A percentile compares a stretch with the other conserved stretches of the same genome.
These are phyloP conservation scores for Suhomyces tanzawaensis DNA, from an alignment of 805 yeast genomes.

Conservation along the genomic window DNA sequence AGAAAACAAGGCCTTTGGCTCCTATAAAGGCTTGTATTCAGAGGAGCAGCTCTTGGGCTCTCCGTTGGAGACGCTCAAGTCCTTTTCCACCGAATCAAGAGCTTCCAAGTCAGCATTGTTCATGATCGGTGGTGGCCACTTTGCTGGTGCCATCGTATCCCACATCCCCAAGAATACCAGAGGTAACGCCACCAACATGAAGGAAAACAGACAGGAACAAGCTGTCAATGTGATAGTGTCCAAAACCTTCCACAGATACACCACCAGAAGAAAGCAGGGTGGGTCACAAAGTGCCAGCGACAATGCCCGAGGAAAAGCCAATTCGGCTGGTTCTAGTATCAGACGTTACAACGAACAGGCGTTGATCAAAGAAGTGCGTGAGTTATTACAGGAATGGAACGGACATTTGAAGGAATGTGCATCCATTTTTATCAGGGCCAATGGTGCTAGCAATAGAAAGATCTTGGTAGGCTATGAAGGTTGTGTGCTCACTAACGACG, in stretches of 20 bases:
- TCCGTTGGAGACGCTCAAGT: slow-evolving; percentile 51
- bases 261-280: slow-evolving; percentile 96
- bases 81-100: slow-evolving; percentile 27
- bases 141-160: slow-evolving; percentile 90
- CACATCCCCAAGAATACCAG: slow-evolving; percentile 58
- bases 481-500: slow-evolving; percentile 49
- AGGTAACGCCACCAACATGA: slow-evolving; percentile 52
- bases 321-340: slow-evolving; percentile 86
- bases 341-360: slow-evolving; percentile 90
- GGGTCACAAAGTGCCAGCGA: slow-evolving; percentile 94
- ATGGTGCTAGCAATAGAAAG: slow-evolving; percentile 65
- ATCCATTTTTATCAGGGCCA: slow-evolving; percentile 75
- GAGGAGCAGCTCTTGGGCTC: slow-evolving; percentile 32
- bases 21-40: slow-evolving; percentile 63
- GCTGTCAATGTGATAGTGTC: slow-evolving; percentile 66
- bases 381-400: slow-evolving; percentile 65
- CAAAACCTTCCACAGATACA: slow-evolving; percentile 90
- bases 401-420: slow-evolving; percentile 57
- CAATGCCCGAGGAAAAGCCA: slow-evolving; percentile 90
- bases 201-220: slow-evolving; percentile 53
- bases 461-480: slow-evolving; percentile 67
- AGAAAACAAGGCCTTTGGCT: slow-evolving; percentile 52
- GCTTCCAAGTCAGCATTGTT: slow-evolving; percentile 66
- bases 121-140: slow-evolving; percentile 98
- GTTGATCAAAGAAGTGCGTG: slow-evolving; percentile 72